Evolutionary conservation across 164 flowering plant species (phyloP).

Genomic region (Litsea cubeba): DNA sequence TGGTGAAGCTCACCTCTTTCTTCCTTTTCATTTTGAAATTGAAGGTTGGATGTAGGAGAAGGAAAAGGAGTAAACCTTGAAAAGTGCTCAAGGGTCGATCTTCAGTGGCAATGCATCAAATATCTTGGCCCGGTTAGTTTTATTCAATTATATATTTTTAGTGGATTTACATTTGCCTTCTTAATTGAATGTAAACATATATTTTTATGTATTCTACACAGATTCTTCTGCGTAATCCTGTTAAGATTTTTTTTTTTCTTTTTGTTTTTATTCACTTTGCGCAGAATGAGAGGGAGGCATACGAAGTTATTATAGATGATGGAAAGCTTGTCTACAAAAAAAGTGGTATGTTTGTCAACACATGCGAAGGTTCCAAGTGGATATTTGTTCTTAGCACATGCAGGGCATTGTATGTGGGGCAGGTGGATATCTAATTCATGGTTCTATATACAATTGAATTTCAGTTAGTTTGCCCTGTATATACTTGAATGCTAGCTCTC

Average conservation of each 20-base stretch:
- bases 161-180: background rate
- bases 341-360: slow-evolving; percentile 32
- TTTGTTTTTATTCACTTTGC: slow-evolving; percentile 1
- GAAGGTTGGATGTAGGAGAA: slow-evolving; percentile 73
- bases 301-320: slow-evolving; percentile 50
- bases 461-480: background rate
- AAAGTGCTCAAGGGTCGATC: slow-evolving; percentile 38
- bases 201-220: background rate
- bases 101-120: slow-evolving; percentile 63
- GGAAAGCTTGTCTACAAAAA: slow-evolving; percentile 62
- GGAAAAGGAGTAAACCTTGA: slow-evolving; percentile 58
- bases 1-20: background rate
- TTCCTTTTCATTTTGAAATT: background rate
- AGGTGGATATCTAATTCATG: slow-evolving; percentile 8
- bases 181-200: too few species aligned
- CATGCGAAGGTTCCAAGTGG: slow-evolving; percentile 54
- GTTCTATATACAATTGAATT: background rate
- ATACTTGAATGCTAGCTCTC: background rate
- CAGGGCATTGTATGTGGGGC: slow-evolving; percentile 52
- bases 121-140: slow-evolving; percentile 71
- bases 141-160: background rate
- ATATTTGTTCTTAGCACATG: slow-evolving; percentile 74
- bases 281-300: slow-evolving; percentile 67
- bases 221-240: background rate
- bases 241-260: background rate